These are phyloP conservation scores for Leucocoprinus leucothites DNA, from an alignment of 768 basidiomycete genomes.

Conservation along the genomic window DNA sequence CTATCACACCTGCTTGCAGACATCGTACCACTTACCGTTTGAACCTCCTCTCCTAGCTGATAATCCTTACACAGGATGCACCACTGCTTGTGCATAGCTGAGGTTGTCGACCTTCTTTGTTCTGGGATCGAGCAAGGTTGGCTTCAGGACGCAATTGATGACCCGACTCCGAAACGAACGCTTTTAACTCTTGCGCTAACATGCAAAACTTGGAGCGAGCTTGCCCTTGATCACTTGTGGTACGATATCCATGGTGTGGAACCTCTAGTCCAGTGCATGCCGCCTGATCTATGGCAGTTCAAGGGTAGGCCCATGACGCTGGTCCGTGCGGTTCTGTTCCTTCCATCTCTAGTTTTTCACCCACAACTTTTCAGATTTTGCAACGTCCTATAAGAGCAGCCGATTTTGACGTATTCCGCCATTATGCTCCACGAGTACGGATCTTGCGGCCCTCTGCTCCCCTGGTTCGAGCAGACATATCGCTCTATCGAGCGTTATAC, in stretches of 20 bases:
- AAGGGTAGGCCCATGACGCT: not conserved
- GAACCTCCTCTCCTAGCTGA: too few relatives aligned
- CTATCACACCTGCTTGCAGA: too few relatives aligned
- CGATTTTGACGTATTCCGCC: not conserved
- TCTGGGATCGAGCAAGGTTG: too few relatives aligned
- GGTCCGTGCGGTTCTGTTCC: not conserved
- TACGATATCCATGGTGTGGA: not conserved
- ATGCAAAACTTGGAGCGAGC: not conserved
- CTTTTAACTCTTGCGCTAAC: not conserved
- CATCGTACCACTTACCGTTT: too few relatives aligned
- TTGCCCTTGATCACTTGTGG: constrained; percentile 2
- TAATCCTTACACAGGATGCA: not conserved
- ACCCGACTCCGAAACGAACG: not conserved
- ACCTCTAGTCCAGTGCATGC: not conserved
- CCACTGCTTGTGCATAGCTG: not conserved
- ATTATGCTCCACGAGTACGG: not conserved
- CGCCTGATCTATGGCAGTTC: not conserved
- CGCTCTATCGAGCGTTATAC: not conserved
- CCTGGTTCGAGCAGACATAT: not conserved
- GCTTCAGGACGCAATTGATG: not conserved
- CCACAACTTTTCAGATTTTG: not conserved
- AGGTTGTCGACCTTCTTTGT: not conserved
- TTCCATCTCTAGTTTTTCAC: not conserved
- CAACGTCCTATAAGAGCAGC: not conserved
- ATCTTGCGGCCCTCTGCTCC: not conserved